Base-by-base conservation (phyloP, 768 basidiomycete genomes). In the Mycena galericulata region DNA sequence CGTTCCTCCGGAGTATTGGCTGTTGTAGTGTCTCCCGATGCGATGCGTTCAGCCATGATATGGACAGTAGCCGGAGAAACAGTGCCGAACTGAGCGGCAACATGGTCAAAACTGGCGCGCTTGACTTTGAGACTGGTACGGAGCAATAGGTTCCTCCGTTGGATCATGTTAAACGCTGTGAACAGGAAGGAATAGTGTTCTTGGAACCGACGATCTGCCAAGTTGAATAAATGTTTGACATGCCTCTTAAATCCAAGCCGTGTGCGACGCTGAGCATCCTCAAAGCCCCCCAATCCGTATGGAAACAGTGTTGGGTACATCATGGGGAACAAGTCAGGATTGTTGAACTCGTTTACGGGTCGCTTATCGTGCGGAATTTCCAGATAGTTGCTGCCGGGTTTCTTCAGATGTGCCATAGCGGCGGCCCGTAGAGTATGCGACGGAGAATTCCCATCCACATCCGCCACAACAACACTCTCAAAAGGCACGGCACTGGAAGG, bases 231-330 rank as follows among this genome's bases (percentile, higher is more conserved):
- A 53, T 53, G 51, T 20, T 53, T 53, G 18, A 53, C 15, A 29
- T 53, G 51, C 3, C 17, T 30, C 32, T 53, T 53, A 11, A 53
- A 53, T 8, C 7, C 4, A 9, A 53, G 12, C 5, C 17, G 12
- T 8, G 36, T 24, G 3, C 18, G 32, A 9, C 53, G 32, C 3
- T n/a, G 3, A 20, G 9, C 6, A 38, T 55, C 34, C 17, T 55
- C 53, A 17, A 24, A 15, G 4, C 18, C 34, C 3, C 53, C 53
- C 3, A 55, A 4, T 2, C 53, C 53, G 22, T 55, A 55, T 6
- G 53, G 53, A 38, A 55, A 55, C 5, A 55, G 36, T 10, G 53
- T 38, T 4, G 53, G 53, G 22, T 55, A 55, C 5, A 55, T 55
- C 53, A 55, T 36, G 22, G 53, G 53, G 24, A 55, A 55, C 4